Conservation (phyloP, 306 rosid genomes). For the Benincasa hispida region DNA sequence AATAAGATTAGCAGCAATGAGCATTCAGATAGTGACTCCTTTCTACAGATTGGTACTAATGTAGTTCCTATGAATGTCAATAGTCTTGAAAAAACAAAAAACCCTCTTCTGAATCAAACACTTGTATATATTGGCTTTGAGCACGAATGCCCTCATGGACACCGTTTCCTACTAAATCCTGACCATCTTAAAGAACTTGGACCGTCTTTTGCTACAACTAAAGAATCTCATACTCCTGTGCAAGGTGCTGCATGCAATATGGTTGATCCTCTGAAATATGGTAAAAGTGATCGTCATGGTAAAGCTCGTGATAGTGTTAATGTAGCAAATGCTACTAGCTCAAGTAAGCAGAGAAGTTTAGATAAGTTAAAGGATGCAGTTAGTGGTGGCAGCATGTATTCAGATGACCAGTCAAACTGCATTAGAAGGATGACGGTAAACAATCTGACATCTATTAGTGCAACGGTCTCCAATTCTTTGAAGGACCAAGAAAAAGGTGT, state of each 20-base stretch:
- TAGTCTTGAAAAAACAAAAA: conserved; percentile 33
- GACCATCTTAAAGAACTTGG: conserved; percentile 72
- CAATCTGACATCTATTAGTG: conserved; percentile 25
- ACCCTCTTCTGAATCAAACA: conserved; percentile 32
- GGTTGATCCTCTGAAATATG: conserved; percentile 29
- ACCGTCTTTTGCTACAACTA: conserved; percentile 32
- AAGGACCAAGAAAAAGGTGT: conserved; percentile 40
- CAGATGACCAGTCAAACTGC: conserved; percentile 19
- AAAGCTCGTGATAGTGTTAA: conserved; percentile 42
- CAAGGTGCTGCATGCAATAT: conserved; percentile 27
- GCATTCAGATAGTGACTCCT: conserved; percentile 32
- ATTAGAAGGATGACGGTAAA: conserved; percentile 28
- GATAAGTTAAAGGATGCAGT: conserved; percentile 35
- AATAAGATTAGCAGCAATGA: conserved; percentile 23
- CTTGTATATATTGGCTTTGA: conserved; percentile 70
- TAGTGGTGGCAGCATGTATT: conserved; percentile 28
- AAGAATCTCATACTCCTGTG: conserved; percentile 40
- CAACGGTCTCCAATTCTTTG: conserved; percentile 20
- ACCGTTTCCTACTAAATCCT: conserved; percentile 67
- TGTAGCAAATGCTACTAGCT: conserved; percentile 25
- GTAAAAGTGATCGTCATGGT: conserved; percentile 34
- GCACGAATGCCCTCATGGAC: conserved; percentile 93
- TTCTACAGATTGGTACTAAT: conserved; percentile 58
- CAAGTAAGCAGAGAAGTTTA: conserved; percentile 36
- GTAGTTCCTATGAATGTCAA: conserved; percentile 53